Base-by-base conservation (phyloP, 2,329 filamentous ascomycete genomes). In the Bipolaris oryzae region DNA sequence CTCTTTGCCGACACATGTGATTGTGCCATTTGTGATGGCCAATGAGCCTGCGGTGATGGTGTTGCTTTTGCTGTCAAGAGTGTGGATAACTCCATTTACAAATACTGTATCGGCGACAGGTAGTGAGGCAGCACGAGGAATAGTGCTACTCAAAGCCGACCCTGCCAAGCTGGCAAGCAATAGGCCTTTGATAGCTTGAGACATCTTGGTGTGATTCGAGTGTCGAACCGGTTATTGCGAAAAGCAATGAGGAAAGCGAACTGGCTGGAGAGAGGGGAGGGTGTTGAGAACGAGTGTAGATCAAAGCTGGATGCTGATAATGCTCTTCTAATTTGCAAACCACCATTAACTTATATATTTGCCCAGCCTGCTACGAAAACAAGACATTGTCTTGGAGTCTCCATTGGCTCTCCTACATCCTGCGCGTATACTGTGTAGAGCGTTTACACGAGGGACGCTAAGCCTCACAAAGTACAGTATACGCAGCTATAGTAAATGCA, bases 31-130 rank as follows among this genome's bases (percentile, higher is more conserved):
- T 3, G 15, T 53, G n/a, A 53, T 38, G 31, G 50, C 33, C 33
- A 53, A 46, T 28, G 50, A 39, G 16, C 50, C 50, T 16, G 16
- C 42, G 16, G 31, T 39, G 21, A 53, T 10, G 16, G 31, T 53
- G 18, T 33, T 46, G 15, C 41, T 38, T 38, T 44, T 10, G 10
- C n/a, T 13, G 34, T 53, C 50, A 25, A 53, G 18, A 7, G 50
- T 53, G 31, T 53, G 41, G 20, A 53, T 53, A 0, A 38, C n/a
- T 23, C 50, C 50, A 39, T 53, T 53, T 16, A 46, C 34, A 21
- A 53, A 53, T 5, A 53, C 39, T 9, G 50, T 53, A 42, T 53
- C 50, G 4, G 50, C 50, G 11, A 46, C 34, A 21, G 50, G 38
- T 5, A 41, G 10, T 15, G 38, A 41, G 20, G 7, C 18, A 21